These are phyloP conservation scores for Starmerella stigmatis DNA, from an alignment of 805 yeast genomes.

Conservation along the genomic window DNA sequence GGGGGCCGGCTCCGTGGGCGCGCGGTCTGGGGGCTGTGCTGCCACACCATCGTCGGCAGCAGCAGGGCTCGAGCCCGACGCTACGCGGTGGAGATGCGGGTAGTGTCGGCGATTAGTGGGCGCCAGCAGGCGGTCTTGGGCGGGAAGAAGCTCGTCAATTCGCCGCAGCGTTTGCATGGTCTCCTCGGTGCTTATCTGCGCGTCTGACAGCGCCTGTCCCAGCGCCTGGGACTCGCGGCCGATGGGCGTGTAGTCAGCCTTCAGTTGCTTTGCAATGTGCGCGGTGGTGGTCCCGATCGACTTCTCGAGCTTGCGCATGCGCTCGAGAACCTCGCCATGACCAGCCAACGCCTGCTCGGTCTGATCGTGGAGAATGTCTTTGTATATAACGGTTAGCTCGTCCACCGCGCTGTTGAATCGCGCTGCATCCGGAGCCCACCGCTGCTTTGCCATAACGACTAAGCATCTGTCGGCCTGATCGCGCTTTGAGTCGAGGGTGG, in stretches of 20 bases:
- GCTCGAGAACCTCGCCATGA: slow-evolving; percentile 9
- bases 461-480: no score
- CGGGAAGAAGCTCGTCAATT: slow-evolving; percentile 9
- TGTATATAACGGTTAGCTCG: slow-evolving; percentile 5
- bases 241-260: slow-evolving; percentile 1
- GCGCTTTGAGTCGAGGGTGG: no score
- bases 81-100: slow-evolving; percentile 3
- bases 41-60: no score
- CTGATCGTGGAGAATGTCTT: slow-evolving; percentile 7
- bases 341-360: slow-evolving; percentile 4
- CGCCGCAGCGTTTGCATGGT: slow-evolving; percentile 5
- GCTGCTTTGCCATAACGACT: slow-evolving; percentile 2
- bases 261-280: slow-evolving; percentile 4
- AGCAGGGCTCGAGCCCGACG: no score
- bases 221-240: not conserved
- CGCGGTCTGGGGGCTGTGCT: no score
- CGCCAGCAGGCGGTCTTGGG: slow-evolving; percentile 6
- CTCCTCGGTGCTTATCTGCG: slow-evolving; percentile 5
- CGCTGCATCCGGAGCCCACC: slow-evolving; percentile 15
- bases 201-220: slow-evolving; percentile 2
- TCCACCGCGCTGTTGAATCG: slow-evolving; percentile 6
- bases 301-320: slow-evolving; percentile 16
- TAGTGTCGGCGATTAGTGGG: slow-evolving; percentile 4
- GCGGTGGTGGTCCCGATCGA: not conserved
- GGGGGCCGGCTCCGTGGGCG: slow-evolving; percentile 1